These are phyloP conservation scores for Colletotrichum endophyticum DNA, from an alignment of 2,329 filamentous ascomycete species.

Conservation along the genomic window DNA sequence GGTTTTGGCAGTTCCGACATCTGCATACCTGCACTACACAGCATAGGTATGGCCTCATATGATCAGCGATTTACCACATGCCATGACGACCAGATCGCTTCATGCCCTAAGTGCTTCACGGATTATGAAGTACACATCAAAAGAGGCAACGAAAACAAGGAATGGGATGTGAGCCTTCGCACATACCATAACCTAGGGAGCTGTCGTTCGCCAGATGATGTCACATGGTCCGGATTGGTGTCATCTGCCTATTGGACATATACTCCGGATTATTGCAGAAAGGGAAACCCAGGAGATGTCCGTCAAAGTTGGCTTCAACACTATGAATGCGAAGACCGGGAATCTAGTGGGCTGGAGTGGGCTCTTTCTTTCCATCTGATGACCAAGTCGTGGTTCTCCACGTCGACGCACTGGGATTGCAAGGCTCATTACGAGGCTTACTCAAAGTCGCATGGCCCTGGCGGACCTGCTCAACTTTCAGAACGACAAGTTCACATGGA, in stretches of 20 bases:
- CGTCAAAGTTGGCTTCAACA: neutral
- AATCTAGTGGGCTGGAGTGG: fast-evolving
- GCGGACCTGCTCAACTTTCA: neutral
- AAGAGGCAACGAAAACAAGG: neutral
- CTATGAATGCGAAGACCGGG: neutral
- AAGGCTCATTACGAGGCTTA: neutral
- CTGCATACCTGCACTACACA: neutral
- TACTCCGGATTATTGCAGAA: neutral
- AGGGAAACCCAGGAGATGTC: fast-evolving
- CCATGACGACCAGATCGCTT: neutral
- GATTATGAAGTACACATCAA: neutral
- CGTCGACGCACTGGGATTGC: neutral
- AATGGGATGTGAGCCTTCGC: neutral
- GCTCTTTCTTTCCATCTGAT: fast-evolving
- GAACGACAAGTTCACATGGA: fast-evolving
- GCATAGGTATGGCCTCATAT: neutral
- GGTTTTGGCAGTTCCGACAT: fast-evolving
- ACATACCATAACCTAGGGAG: neutral
- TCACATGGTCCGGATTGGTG: fast-evolving
- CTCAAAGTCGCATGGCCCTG: neutral
- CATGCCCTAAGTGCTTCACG: neutral
- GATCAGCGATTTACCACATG: fast-evolving
- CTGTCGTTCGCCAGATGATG: neutral
- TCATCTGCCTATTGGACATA: fast-evolving
- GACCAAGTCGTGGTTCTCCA: neutral